Evolutionary conservation across 2,329 filamentous ascomycete genomes (phyloP).

Genomic region (Penicillium hesseltinei): DNA sequence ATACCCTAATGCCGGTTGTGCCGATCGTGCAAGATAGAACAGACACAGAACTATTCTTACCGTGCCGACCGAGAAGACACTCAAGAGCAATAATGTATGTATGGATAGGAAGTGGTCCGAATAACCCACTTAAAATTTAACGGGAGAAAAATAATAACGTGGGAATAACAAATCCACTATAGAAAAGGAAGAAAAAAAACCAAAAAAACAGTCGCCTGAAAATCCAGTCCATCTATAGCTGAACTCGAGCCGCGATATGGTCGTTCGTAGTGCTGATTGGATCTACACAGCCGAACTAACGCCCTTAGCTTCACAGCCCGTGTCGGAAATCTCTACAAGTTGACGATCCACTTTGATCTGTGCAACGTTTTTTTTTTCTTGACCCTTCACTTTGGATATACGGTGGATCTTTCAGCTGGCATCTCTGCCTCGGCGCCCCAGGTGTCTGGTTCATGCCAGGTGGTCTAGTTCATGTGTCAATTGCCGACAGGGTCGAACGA

Average conservation of each 20-base stretch:
- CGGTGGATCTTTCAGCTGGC: conserved; percentile 20
- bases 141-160: neutral
- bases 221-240: conserved; percentile 17
- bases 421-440: conserved; percentile 24
- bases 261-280: conserved; percentile 20
- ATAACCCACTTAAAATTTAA: neutral
- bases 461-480: conserved; percentile 15
- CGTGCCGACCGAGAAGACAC: neutral
- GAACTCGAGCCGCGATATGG: conserved; percentile 20
- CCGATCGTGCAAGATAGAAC: neutral
- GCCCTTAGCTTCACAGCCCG: conserved; percentile 15
- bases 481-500: neutral
- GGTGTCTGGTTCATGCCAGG: conserved; percentile 20
- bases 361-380: neutral
- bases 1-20: neutral
- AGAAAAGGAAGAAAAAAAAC: neutral
- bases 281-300: conserved; percentile 16
- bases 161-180: neutral
- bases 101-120: neutral
- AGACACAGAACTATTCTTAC: neutral
- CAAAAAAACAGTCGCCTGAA: conserved; percentile 3
- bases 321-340: neutral
- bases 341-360: conserved; percentile 5
- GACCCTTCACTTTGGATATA: neutral
- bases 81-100: neutral